Evolutionary conservation across 441 rosid genomes (phyloP).

Genomic region (Lepidium campestre): DNA sequence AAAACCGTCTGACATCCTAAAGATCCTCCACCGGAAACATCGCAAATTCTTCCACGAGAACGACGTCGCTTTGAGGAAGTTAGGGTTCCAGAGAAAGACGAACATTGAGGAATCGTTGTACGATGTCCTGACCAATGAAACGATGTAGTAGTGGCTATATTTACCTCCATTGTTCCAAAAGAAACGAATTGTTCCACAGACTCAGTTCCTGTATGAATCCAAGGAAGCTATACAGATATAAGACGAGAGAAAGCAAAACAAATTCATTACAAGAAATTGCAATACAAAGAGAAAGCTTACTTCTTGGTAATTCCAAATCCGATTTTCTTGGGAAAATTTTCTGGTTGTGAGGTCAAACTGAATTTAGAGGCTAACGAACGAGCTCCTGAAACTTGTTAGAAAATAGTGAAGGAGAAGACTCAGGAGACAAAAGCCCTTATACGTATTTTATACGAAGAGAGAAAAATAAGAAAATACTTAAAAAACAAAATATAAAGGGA

Average conservation of each 20-base stretch:
- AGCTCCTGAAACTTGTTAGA: conserved; percentile 22
- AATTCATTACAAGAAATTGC: background rate
- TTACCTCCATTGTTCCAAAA: conserved; percentile 44
- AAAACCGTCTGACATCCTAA: conserved; percentile 3
- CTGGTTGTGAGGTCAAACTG: conserved; percentile 9
- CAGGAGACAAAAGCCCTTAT: background rate
- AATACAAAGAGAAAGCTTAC: background rate
- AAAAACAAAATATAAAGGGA: background rate
- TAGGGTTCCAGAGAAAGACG: conserved; percentile 51
- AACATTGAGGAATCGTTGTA: conserved; percentile 39
- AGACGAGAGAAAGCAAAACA: background rate
- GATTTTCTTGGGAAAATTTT: background rate
- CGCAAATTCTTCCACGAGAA: background rate
- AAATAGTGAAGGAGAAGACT: background rate
- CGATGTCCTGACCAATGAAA: conserved; percentile 59
- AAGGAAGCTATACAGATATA: background rate
- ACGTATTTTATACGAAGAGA: background rate
- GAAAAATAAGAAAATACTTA: background rate
- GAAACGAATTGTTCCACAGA: background rate
- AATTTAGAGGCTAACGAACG: conserved; percentile 13
- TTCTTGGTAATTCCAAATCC: background rate
- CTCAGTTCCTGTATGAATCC: background rate
- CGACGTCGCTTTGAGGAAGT: conserved; percentile 49
- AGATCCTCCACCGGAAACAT: conserved; percentile 15
- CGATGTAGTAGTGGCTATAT: conserved; percentile 39